These are phyloP conservation scores for Pogostemon cablin DNA, from an alignment of 257 asterid species.

Conservation along the genomic window DNA sequence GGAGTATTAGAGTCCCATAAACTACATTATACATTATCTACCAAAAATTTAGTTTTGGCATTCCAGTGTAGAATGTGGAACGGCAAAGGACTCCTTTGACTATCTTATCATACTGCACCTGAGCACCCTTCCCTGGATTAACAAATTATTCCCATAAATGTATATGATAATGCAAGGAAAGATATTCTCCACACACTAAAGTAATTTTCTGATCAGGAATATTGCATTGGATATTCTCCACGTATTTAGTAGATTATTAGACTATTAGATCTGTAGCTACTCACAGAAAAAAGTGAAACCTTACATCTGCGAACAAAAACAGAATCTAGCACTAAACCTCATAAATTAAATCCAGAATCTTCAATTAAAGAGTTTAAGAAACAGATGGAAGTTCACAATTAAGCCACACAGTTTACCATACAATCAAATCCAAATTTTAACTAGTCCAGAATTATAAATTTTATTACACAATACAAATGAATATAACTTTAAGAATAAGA, in stretches of 20 bases:
- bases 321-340: slow-evolving; percentile 12
- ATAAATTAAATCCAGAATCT: slow-evolving; percentile 14
- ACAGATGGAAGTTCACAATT: slow-evolving; percentile 7
- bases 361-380: slow-evolving; percentile 22
- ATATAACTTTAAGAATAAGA: slow-evolving; percentile 21
- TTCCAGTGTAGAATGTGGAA: neutral
- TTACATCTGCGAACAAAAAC: slow-evolving; percentile 9
- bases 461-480: no score
- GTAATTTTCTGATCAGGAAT: neutral
- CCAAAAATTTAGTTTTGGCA: neutral
- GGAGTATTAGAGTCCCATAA: slow-evolving; percentile 1
- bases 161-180: slow-evolving; percentile 10
- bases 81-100: neutral
- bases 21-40: neutral
- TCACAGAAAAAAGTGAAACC: slow-evolving; percentile 17
- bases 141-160: slow-evolving; percentile 4
- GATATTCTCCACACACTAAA: neutral
- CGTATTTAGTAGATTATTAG: slow-evolving; percentile 6
- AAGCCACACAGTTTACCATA: slow-evolving; percentile 8
- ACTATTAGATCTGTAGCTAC: slow-evolving; percentile 1
- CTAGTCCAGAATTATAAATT: neutral
- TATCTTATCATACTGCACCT: neutral
- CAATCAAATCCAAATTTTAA: neutral
- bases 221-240: neutral
- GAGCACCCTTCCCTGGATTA: neutral